Evolutionary conservation across 768 basidiomycete genomes (phyloP).

Genomic region (Lyophyllum atratum): DNA sequence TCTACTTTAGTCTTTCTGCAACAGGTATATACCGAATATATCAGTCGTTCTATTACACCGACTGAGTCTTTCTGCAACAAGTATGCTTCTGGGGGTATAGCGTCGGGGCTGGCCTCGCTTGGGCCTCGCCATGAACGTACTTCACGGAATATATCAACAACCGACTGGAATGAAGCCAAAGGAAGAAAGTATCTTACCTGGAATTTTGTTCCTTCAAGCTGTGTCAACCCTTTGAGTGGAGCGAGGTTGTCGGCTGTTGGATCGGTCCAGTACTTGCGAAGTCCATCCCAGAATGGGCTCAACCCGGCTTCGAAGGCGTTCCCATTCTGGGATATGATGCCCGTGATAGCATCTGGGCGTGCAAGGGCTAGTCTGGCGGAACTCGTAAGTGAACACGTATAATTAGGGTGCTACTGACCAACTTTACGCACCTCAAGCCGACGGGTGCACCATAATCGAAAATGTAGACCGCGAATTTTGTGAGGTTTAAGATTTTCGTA

Average conservation of each 20-base stretch:
- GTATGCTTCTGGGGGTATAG: too few relatives aligned
- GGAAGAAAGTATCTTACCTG: constrained; percentile 11
- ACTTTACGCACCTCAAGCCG: constrained; percentile 24
- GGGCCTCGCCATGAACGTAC: too few relatives aligned
- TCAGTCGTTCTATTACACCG: too few relatives aligned
- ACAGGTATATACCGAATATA: too few relatives aligned
- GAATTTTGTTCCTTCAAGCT: constrained; percentile 34
- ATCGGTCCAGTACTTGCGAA: constrained; percentile 34
- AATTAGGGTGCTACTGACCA: neutral
- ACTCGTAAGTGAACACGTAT: neutral
- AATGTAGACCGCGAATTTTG: constrained; percentile 44
- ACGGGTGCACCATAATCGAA: constrained; percentile 52
- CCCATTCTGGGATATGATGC: constrained; percentile 49
- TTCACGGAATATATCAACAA: too few relatives aligned
- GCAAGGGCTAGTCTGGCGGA: constrained; percentile 36
- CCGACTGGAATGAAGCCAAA: too few relatives aligned
- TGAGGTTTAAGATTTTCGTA: constrained; percentile 38
- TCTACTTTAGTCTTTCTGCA: too few relatives aligned
- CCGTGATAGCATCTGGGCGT: constrained; percentile 42
- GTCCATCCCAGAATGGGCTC: constrained; percentile 38
- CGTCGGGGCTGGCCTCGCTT: too few relatives aligned
- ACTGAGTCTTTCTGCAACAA: too few relatives aligned
- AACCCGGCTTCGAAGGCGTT: constrained; percentile 50
- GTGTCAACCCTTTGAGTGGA: constrained; percentile 20
- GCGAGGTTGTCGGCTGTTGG: constrained; percentile 27